phyloP scores from a whole-genome alignment of 2,329 filamentous ascomycete genomes.

The Colletotrichum sp. region DNA sequence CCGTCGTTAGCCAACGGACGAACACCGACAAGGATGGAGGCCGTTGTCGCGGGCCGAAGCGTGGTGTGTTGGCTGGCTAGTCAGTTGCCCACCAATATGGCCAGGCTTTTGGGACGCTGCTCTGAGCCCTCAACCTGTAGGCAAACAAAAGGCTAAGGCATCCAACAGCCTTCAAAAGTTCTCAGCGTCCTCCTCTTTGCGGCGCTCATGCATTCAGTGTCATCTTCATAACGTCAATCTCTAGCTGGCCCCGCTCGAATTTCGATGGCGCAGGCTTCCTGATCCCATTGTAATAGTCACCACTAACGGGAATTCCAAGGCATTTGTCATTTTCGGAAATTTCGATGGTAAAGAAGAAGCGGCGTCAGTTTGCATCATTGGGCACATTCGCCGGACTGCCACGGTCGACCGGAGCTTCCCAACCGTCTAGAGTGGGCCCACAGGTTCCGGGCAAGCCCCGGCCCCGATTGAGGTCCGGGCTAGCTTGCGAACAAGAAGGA shows the following conservation, averaged over 20 bases:
- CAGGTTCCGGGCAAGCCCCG: not conserved
- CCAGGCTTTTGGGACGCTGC: not conserved
- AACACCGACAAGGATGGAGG: not conserved
- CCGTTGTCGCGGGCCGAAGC: not conserved
- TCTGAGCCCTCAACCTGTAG: not conserved
- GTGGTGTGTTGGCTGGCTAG: not conserved
- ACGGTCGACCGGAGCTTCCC: not conserved
- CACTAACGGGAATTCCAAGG: not conserved
- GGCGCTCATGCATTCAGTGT: not conserved
- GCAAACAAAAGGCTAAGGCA: not conserved
- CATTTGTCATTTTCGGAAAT: not conserved
- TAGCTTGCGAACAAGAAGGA: not conserved
- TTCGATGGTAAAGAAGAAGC: accelerated
- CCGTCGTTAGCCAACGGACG: not conserved
- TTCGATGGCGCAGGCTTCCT: not conserved
- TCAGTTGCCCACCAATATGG: not conserved
- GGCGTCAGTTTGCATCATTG: not conserved
- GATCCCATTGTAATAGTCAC: not conserved
- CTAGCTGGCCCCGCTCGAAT: not conserved
- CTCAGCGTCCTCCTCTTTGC: not conserved
- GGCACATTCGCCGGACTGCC: not conserved
- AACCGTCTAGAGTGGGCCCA: not conserved
- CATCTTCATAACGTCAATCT: not conserved
- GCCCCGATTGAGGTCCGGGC: not conserved
- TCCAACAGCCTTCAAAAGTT: not conserved